Conservation (phyloP, 2,329 filamentous ascomycete species). For the Falciphora oryzae region DNA sequence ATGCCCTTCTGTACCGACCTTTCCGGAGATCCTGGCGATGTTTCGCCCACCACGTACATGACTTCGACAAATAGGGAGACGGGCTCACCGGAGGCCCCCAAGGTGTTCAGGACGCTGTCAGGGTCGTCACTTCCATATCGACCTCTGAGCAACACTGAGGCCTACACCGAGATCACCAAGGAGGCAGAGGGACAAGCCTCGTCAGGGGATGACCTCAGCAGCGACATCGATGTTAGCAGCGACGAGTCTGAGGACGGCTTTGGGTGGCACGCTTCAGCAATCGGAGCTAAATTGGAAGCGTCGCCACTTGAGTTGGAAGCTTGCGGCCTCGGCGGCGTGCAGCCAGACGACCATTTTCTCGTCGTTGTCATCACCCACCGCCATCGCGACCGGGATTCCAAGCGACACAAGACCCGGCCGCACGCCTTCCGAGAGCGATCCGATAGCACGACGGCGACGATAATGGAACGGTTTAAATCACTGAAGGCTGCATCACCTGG, state of each 20-base stretch:
- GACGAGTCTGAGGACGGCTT: conserved; percentile 29
- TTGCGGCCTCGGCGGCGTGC: conserved; percentile 52
- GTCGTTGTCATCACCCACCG: conserved; percentile 48
- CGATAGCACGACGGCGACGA: conserved; percentile 30
- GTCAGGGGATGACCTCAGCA: conserved; percentile 23
- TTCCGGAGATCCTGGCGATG: conserved; percentile 54
- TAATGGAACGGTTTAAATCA: conserved; percentile 32
- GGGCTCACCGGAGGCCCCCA: conserved; percentile 15
- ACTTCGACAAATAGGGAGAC: conserved; percentile 36
- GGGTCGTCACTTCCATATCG: conserved; percentile 44
- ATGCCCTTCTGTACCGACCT: conserved; percentile 77
- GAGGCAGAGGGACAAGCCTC: conserved; percentile 20
- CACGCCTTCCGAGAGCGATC: conserved; percentile 14
- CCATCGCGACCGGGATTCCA: conserved; percentile 21
- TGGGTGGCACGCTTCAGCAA: conserved; percentile 28
- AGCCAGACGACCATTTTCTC: conserved; percentile 59
- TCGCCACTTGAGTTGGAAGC: conserved; percentile 36
- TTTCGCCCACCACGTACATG: conserved; percentile 42
- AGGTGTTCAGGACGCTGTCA: conserved; percentile 37
- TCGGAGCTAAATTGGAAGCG: background rate
- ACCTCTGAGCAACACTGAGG: conserved; percentile 39
- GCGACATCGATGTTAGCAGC: conserved; percentile 28
- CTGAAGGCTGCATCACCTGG: conserved; percentile 2
- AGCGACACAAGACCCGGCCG: conserved; percentile 8
- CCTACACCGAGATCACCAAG: background rate